Base-by-base conservation (phyloP, 2,329 filamentous ascomycete species). In the Trichoderma simmonsii region DNA sequence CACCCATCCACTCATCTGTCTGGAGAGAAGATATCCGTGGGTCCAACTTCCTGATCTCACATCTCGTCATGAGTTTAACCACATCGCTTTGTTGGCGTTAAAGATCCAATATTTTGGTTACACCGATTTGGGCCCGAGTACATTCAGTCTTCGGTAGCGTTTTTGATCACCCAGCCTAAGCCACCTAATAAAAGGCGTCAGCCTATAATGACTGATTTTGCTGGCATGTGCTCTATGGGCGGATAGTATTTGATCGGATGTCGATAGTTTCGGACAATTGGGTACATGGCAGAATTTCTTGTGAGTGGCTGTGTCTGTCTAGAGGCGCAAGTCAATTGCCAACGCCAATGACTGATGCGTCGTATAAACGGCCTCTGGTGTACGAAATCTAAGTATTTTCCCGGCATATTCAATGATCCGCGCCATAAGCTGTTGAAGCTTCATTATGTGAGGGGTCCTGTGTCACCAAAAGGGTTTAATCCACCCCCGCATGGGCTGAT, bases 81-180 rank as follows among this genome's bases (percentile, higher is more conserved):
- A n/a, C 11, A 1, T 0, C 28, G 57, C 11, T 24, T 14, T 34
- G 2, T 3, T n/a, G 5, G 11, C n/a, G 8, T 34, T 12, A 0
- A 34, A 34, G 57, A 34, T 5, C 18, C 57, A 34, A 60, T 60
- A 21, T 14, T 12, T 12, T 4, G 2, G 11, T 11, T 60, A 21
- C 28, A 12, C 12, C 9, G 18, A 21, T 11, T 11, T 60, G 28
- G 14, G 28, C 11, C 28, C 28, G 9, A 32, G 28, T 30, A n/a
- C 3, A 30, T 59, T 51, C 21, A 54, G 30, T 3, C 30, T 8
- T 60, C 9, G 18, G 8, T 34, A 4, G 2, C 7, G 3, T 2
- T 24, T 24, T 24, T 14, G 3, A 1, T 24, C 21, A 24, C 4
- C 48, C 9, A 24, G 48, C 48, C n/a, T 24, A 54, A 54, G 48